A percentile compares a stretch with the other conserved stretches of the same genome.
These are phyloP conservation scores for Neurospora sp. DNA, from an alignment of 495 filamentous ascomycete genomes.

Conservation along the genomic window DNA sequence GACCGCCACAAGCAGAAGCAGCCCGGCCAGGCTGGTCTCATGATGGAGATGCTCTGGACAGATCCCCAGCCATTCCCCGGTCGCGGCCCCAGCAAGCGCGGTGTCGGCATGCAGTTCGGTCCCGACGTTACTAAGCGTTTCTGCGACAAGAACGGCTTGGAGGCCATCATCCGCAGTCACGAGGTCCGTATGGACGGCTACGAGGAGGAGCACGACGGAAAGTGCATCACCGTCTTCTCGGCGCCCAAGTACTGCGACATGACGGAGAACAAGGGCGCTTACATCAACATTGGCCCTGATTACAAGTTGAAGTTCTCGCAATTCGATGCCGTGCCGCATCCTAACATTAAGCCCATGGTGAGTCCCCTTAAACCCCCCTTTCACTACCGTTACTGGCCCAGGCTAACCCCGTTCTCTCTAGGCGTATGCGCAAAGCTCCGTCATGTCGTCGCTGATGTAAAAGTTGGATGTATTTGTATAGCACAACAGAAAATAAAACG, in stretches of 20 bases:
- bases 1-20: constrained; percentile 88
- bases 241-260: constrained; percentile 96
- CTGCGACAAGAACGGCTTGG: constrained; percentile 89
- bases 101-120: constrained; percentile 92
- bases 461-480: not conserved
- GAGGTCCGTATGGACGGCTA: constrained; percentile 98
- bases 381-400: constrained; percentile 18
- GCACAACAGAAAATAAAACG: not conserved
- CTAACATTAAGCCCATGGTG: constrained; percentile 90
- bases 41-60: constrained; percentile 99
- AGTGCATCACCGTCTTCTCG: constrained; percentile 98
- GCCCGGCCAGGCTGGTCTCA: constrained; percentile 88
- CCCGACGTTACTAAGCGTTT: constrained; percentile 95
- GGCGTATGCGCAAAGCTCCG: constrained; percentile 74
- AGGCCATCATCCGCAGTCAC: constrained; percentile 92
- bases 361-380: constrained; percentile 11
- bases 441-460: constrained; percentile 53
- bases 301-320: constrained; percentile 84
- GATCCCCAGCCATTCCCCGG: constrained; percentile 83
- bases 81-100: constrained; percentile 89
- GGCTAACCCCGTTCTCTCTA: constrained; percentile 13
- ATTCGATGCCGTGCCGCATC: constrained; percentile 95
- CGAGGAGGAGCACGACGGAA: constrained; percentile 92
- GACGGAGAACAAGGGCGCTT: constrained; percentile 96
- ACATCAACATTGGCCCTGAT: constrained; percentile 91